A percentile compares a stretch with the other conserved stretches of the same genome.
Conservation (phyloP, 2,329 filamentous ascomycete species). For the Paraconiothyrium sp. region DNA sequence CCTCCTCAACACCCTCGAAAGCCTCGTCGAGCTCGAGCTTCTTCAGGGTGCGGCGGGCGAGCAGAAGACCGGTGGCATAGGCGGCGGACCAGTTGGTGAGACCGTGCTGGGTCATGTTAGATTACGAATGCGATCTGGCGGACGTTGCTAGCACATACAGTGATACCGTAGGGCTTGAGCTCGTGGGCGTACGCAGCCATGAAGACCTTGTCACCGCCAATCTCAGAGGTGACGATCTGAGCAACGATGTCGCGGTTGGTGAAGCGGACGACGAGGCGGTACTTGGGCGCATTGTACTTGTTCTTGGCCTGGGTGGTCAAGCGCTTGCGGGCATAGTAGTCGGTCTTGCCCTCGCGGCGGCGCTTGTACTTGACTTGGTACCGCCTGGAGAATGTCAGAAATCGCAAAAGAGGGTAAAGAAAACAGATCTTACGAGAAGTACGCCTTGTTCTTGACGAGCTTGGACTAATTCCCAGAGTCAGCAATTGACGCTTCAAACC, state of each 20-base stretch:
- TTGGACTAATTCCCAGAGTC: slow-evolving; percentile 93
- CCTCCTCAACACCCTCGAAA: slow-evolving; percentile 96
- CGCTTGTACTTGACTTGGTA: slow-evolving; percentile 99
- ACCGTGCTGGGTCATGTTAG: slow-evolving; percentile 68
- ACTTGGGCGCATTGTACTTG: slow-evolving; percentile 99
- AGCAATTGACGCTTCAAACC: slow-evolving; percentile 99
- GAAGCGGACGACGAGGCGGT: slow-evolving; percentile 99
- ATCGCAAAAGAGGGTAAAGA: slow-evolving; percentile 16
- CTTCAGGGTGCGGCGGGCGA: slow-evolving; percentile 94
- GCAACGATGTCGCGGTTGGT: slow-evolving; percentile 99
- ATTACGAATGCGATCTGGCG: background rate
- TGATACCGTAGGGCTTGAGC: slow-evolving; percentile 96
- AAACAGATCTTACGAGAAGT: slow-evolving; percentile 83
- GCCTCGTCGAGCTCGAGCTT: slow-evolving; percentile 95
- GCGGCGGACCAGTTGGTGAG: slow-evolving; percentile 99
- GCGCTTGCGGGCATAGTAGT: slow-evolving; percentile 99
- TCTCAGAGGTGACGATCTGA: slow-evolving; percentile 96
- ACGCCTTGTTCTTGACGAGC: slow-evolving; percentile 95
- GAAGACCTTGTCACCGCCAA: slow-evolving; percentile 98
- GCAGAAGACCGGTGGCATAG: slow-evolving; percentile 94
- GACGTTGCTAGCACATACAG: slow-evolving; percentile 44
- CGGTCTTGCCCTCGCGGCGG: slow-evolving; percentile 95
- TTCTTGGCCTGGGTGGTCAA: slow-evolving; percentile 99
- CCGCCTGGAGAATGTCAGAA: slow-evolving; percentile 67
- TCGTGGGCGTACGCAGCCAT: slow-evolving; percentile 75